A percentile compares a stretch with the other conserved stretches of the same genome.
phyloP scores from a whole-genome alignment of 2,329 filamentous ascomycete species.

The Xylariaceae sp. region DNA sequence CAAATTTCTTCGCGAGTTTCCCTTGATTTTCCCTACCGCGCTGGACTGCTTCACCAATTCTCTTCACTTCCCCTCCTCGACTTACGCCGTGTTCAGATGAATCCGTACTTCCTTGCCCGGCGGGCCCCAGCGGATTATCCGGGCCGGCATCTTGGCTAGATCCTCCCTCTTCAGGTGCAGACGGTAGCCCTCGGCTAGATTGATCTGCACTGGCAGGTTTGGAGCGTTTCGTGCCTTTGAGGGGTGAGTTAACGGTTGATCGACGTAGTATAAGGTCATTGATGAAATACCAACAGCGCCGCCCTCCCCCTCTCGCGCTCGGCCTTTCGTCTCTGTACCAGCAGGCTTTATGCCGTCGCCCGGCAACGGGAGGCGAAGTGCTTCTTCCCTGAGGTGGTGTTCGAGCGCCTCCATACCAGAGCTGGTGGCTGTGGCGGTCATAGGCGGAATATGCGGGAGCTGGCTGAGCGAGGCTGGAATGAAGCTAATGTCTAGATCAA shows the following conservation, averaged over 20 bases:
- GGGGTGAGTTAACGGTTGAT: conserved; percentile 3
- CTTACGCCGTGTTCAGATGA: conserved; percentile 4
- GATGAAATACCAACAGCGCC: conserved; percentile 16
- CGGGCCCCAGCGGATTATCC: conserved; percentile 14
- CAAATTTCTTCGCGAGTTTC: background rate
- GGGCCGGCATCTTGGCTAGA: conserved; percentile 4
- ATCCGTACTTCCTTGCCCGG: conserved; percentile 15
- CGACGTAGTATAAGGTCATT: conserved; percentile 1
- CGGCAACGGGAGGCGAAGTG: too few relatives aligned
- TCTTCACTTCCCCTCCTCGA: too few relatives aligned
- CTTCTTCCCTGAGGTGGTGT: too few relatives aligned
- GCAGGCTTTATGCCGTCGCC: too few relatives aligned
- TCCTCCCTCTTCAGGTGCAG: conserved; percentile 15
- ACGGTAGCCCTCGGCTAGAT: conserved; percentile 12
- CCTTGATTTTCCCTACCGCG: background rate
- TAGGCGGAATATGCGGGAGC: too few relatives aligned
- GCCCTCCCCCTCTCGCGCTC: background rate
- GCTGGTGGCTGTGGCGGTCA: too few relatives aligned
- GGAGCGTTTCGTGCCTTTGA: conserved; percentile 3
- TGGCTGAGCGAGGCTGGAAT: too few relatives aligned
- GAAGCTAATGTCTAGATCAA: too few relatives aligned
- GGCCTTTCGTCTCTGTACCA: too few relatives aligned
- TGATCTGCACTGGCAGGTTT: too few relatives aligned
- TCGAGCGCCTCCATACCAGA: too few relatives aligned
- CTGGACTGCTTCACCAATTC: background rate